phyloP scores from a whole-genome alignment of 163 green algal genomes.

The Chlorella variabilis region DNA sequence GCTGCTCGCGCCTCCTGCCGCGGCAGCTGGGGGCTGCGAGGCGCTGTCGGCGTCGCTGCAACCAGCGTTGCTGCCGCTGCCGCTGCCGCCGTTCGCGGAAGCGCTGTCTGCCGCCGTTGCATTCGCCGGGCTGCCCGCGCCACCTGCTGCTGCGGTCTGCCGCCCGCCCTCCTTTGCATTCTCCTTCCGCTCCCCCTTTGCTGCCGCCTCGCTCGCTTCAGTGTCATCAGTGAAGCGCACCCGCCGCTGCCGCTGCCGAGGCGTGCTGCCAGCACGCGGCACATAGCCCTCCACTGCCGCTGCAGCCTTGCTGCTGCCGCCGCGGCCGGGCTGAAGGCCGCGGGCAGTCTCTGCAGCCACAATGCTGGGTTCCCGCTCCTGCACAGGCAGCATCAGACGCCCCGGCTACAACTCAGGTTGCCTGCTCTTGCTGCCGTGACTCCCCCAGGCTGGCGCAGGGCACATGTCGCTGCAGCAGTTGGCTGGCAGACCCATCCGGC shows the following conservation, averaged over 20 bases:
- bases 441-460: no score
- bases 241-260: conserved; percentile 14
- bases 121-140: no score
- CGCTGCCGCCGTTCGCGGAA: neutral
- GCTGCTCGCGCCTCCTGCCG: neutral
- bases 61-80: neutral
- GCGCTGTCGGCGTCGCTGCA: neutral
- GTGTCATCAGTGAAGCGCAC: conserved; percentile 39
- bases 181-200: neutral
- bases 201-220: neutral
- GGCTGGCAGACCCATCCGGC: no score
- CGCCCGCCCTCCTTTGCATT: neutral
- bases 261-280: conserved; percentile 18
- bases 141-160: no score
- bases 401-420: no score
- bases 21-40: no score
- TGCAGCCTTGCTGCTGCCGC: conserved; percentile 4
- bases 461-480: no score
- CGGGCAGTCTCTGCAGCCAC: conserved; percentile 38
- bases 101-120: no score
- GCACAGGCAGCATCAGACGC: no score
- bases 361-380: conserved; percentile 49
- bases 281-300: conserved; percentile 60
- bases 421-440: no score
- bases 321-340: neutral